Base-by-base conservation (phyloP, 2,329 filamentous ascomycete genomes). In the Knufia fluminis region DNA sequence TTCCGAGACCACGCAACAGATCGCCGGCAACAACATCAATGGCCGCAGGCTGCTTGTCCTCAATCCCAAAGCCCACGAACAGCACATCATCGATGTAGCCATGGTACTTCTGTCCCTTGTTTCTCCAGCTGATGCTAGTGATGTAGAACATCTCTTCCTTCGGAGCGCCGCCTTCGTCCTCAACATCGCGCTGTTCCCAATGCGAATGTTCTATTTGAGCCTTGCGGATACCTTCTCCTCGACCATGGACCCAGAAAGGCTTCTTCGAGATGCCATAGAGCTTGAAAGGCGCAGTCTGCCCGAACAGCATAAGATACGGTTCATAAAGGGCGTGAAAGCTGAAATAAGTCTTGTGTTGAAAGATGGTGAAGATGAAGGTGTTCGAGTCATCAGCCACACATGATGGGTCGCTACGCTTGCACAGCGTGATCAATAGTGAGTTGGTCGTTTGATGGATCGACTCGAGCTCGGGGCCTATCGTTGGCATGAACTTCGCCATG, bases 391-490 rank as follows among this genome's bases (percentile, higher is more conserved):
- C 63, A 0, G 68, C 60, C 0, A 59, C 43, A 58, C 78, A 81
- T 0, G 16, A 47, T 0, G 63, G 55, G 38, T 80, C 75, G 1
- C 63, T 54, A 1, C 73, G 68, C 7, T 64, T 62, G 63, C 78
- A 81, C 46, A 79, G 64, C 2, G 77, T 80, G 32, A 81, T 62
- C 1, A 69, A 62, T 0, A 81, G 66, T 1, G 76, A 77, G 60
- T 82, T 82, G 17, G 76, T 80, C 4, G 78, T 73, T 60, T 82
- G 78, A 57, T 81, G 78, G 24, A 80, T 71, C 0, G 68, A 73
- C 58, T 77, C 73, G 19, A 67, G 52, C 2, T 65, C 51, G 20
- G 31, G 40, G 0, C 57, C 53, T 0, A 68, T 46, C 10, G 60
- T 54, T 0, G 76, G 75, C 47, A 79, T 64, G 53, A 71, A 72